phyloP scores from a whole-genome alignment of 2,329 filamentous ascomycete genomes.

The Fonsecaea nubica region DNA sequence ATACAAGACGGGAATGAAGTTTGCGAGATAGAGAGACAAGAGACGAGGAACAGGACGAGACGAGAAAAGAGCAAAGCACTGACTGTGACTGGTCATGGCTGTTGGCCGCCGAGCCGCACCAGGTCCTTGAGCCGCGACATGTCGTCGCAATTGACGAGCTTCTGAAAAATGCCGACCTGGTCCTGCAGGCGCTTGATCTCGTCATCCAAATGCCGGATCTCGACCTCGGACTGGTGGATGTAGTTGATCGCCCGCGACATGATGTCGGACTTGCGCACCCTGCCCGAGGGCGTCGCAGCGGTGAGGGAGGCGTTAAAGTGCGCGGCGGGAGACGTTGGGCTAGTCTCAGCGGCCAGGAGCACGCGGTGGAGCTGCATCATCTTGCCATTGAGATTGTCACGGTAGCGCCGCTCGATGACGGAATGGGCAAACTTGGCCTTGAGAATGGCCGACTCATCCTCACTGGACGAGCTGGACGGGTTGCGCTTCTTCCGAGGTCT shows the following conservation, averaged over 20 bases:
- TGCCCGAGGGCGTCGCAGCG: background rate
- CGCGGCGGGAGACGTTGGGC: background rate
- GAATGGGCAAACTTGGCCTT: conserved; percentile 30
- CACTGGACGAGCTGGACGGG: conserved; percentile 6
- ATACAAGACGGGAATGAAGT: too few relatives aligned
- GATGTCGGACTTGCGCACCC: conserved; percentile 33
- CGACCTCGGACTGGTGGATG: conserved; percentile 28
- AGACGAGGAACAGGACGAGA: too few relatives aligned
- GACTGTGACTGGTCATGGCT: background rate
- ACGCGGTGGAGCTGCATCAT: conserved; percentile 32
- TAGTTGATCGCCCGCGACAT: conserved; percentile 33
- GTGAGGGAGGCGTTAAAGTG: background rate
- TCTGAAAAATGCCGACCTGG: conserved; percentile 25
- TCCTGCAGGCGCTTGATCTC: conserved; percentile 30
- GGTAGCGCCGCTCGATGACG: conserved; percentile 34
- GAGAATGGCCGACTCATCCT: conserved; percentile 17
- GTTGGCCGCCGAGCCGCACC: conserved; percentile 8
- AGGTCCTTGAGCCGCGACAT: conserved; percentile 14
- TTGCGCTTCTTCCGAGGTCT: conserved; percentile 4
- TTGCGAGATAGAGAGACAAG: too few relatives aligned
- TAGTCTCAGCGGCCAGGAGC: conserved; percentile 23
- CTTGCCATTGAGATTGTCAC: conserved; percentile 36
- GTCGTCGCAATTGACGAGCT: conserved; percentile 26
- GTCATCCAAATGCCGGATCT: conserved; percentile 22
- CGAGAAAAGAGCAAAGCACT: too few relatives aligned